Conservation (phyloP, 441 rosid genomes). For the Bocquillonia castaneifolia region DNA sequence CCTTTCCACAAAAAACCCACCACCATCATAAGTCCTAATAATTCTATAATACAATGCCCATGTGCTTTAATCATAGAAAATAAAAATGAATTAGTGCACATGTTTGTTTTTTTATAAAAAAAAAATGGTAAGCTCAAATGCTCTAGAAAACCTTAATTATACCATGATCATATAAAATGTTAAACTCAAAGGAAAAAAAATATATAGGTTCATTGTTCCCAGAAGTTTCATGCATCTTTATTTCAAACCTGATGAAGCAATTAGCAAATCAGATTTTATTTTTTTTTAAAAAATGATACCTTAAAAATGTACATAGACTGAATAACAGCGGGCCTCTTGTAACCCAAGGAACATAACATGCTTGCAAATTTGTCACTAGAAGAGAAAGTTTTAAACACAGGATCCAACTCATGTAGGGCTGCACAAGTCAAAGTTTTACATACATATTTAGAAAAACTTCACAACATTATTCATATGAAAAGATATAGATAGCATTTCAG, state of each 20-base stretch:
- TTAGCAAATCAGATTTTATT: neutral
- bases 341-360: conserved; percentile 63
- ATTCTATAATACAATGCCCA: neutral
- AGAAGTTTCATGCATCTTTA: neutral
- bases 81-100: neutral
- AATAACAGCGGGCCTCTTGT: conserved; percentile 64
- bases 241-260: neutral
- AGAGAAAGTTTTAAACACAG: conserved; percentile 68
- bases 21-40: neutral
- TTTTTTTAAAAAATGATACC: conserved; percentile 35
- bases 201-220: neutral
- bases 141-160: conserved; percentile 1
- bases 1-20: neutral
- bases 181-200: neutral
- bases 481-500: too few species aligned
- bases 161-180: neutral
- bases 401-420: conserved; percentile 90
- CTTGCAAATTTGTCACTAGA: conserved; percentile 53
- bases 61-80: neutral
- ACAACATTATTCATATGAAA: too few species aligned
- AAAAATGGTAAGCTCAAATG: neutral
- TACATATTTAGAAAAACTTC: too few species aligned
- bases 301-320: conserved; percentile 96
- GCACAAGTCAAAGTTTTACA: conserved; percentile 27
- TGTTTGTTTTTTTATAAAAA: neutral